phyloP scores from a whole-genome alignment of 441 rosid genomes.

The Erodium chrysanthum region DNA sequence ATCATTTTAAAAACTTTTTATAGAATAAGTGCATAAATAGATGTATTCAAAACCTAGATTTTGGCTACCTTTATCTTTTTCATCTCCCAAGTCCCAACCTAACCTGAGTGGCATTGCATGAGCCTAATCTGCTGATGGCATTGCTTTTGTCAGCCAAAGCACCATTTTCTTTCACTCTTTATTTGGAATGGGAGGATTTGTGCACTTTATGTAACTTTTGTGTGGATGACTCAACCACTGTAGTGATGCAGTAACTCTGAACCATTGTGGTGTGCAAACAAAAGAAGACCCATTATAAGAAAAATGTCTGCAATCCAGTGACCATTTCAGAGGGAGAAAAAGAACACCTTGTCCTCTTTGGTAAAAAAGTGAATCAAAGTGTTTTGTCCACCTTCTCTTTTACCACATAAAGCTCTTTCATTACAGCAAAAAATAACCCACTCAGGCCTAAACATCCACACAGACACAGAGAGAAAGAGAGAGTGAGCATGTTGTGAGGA shows the following conservation, averaged over 20 bases:
- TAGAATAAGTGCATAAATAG: not conserved
- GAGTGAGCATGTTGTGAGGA: no score
- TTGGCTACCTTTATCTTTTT: not conserved
- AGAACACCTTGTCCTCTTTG: slow-evolving; percentile 9
- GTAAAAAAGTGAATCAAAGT: slow-evolving; percentile 14
- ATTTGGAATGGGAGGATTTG: slow-evolving; percentile 18
- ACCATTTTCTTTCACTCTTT: slow-evolving; percentile 24
- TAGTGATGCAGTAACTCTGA: not conserved
- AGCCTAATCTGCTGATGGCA: not conserved
- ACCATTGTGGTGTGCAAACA: not conserved
- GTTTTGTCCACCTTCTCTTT: not conserved
- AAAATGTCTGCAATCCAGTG: slow-evolving; percentile 14
- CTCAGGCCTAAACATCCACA: no score
- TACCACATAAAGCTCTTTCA: not conserved
- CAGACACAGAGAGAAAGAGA: no score
- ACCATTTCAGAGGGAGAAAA: not conserved
- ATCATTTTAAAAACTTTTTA: not conserved
- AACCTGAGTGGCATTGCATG: not conserved
- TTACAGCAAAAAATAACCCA: no score
- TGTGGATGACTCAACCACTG: slow-evolving; percentile 11
- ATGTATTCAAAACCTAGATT: not conserved
- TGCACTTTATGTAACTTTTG: slow-evolving; percentile 25
- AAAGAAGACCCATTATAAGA: not conserved
- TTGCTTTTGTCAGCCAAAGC: slow-evolving; percentile 11
- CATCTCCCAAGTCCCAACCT: not conserved